These are phyloP conservation scores for Pinus albicaulis DNA, from an alignment of 75 land plant genomes.

Conservation along the genomic window DNA sequence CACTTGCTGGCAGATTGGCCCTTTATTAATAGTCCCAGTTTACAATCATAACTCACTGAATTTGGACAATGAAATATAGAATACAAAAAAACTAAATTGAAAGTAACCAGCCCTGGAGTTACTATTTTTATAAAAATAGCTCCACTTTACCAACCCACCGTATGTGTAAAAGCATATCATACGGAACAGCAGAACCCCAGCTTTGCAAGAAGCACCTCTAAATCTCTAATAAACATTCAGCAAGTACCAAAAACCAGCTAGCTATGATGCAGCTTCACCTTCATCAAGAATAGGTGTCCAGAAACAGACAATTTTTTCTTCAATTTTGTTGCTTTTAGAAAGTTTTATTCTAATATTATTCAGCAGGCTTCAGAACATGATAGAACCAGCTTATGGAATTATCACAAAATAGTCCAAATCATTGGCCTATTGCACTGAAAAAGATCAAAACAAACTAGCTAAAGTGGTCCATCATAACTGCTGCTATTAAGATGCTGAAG, in stretches of 20 bases:
- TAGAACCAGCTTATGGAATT: neutral
- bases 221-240: neutral
- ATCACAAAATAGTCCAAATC: neutral
- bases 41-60: too few relatives aligned
- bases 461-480: neutral
- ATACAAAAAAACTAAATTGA: neutral
- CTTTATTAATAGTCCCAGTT: too few relatives aligned
- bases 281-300: neutral
- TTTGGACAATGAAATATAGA: too few relatives aligned
- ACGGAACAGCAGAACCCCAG: too few relatives aligned
- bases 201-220: neutral
- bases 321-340: neutral
- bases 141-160: neutral
- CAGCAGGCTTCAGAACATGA: neutral
- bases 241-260: neutral
- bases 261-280: neutral
- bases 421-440: neutral
- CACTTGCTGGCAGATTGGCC: too few relatives aligned
- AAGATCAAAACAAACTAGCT: neutral
- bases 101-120: neutral
- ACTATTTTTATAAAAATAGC: too few relatives aligned
- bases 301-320: neutral
- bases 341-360: neutral
- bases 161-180: neutral
- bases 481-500: neutral